Evolutionary conservation across 1,284 basidiomycete species (phyloP).

Genomic region (Omphalotus olearius): DNA sequence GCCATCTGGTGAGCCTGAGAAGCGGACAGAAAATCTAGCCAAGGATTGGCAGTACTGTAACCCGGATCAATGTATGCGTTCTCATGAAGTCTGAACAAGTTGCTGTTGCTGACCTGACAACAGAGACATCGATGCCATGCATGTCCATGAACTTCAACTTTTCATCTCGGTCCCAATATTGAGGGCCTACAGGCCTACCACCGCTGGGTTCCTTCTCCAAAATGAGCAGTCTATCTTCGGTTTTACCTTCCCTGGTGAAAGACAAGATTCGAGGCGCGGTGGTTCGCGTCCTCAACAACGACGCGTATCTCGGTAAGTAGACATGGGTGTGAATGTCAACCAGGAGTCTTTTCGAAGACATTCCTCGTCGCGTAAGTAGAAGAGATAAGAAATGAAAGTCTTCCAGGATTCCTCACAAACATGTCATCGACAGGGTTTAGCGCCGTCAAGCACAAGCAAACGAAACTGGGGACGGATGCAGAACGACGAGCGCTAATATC

Average conservation of each 20-base stretch:
- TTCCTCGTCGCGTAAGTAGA: too few relatives aligned
- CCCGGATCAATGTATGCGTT: neutral
- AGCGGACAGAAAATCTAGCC: slow-evolving; percentile 80
- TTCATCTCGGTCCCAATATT: slow-evolving; percentile 80
- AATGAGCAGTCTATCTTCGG: slow-evolving; percentile 69
- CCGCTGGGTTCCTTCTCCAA: slow-evolving; percentile 73
- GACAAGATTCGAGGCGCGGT: slow-evolving; percentile 12
- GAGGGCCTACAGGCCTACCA: slow-evolving; percentile 52
- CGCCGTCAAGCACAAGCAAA: neutral
- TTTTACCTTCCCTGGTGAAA: slow-evolving; percentile 27
- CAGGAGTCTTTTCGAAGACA: slow-evolving; percentile 35
- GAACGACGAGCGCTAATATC: too few relatives aligned
- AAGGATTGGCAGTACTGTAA: slow-evolving; percentile 63
- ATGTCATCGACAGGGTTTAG: neutral
- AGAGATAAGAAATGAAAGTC: too few relatives aligned
- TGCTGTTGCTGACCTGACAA: slow-evolving; percentile 46
- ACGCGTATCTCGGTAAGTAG: slow-evolving; percentile 72
- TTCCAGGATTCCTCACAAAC: neutral
- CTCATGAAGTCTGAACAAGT: neutral
- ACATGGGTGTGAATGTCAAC: slow-evolving; percentile 83
- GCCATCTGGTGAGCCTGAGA: slow-evolving; percentile 66
- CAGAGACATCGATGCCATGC: slow-evolving; percentile 68
- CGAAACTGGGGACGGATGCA: too few relatives aligned
- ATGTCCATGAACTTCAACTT: slow-evolving; percentile 77
- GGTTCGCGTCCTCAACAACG: slow-evolving; percentile 19